A percentile compares a stretch with the other conserved stretches of the same genome.
Conservation (phyloP, 1,284 basidiomycete species). For the Mycena citricolor region DNA sequence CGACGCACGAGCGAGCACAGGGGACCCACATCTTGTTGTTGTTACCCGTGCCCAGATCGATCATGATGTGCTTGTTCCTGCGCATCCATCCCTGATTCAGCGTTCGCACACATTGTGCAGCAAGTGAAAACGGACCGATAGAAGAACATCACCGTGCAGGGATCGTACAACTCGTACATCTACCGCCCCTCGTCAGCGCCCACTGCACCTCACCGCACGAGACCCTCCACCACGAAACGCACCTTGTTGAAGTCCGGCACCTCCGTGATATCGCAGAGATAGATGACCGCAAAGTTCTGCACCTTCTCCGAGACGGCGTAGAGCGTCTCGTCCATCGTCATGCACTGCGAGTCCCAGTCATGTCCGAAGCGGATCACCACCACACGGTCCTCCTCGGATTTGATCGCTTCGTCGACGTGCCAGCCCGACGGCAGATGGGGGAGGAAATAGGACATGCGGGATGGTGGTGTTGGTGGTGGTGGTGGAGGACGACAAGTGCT, state of each 20-base stretch:
- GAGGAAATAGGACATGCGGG: constrained; percentile 79
- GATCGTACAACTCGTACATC: constrained; percentile 96
- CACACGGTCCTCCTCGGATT: constrained; percentile 95
- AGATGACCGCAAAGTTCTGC: constrained; percentile 98
- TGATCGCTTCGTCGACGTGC: constrained; percentile 98
- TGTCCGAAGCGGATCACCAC: constrained; percentile 96
- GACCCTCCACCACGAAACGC: constrained; percentile 25
- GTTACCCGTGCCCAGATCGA: constrained; percentile 98
- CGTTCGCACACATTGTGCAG: constrained; percentile 3
- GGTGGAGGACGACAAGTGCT: too few species aligned
- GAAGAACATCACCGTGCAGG: constrained; percentile 97
- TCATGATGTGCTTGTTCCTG: constrained; percentile 99
- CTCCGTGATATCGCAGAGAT: constrained; percentile 92
- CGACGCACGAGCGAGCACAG: constrained; percentile 2
- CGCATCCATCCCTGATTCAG: not conserved
- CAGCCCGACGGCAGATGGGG: constrained; percentile 92
- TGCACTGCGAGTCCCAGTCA: constrained; percentile 79
- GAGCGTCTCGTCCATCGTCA: constrained; percentile 99
- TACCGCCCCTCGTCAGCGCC: constrained; percentile 32
- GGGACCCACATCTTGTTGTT: constrained; percentile 96
- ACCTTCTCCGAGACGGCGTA: constrained; percentile 93
- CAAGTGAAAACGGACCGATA: constrained; percentile 65
- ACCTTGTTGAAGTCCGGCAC: constrained; percentile 99
- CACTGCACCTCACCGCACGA: constrained; percentile 34
- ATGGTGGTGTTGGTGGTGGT: not conserved